These are phyloP conservation scores for Yamadazyma dushanensis DNA, from an alignment of 1,139 yeast genomes.

Conservation along the genomic window DNA sequence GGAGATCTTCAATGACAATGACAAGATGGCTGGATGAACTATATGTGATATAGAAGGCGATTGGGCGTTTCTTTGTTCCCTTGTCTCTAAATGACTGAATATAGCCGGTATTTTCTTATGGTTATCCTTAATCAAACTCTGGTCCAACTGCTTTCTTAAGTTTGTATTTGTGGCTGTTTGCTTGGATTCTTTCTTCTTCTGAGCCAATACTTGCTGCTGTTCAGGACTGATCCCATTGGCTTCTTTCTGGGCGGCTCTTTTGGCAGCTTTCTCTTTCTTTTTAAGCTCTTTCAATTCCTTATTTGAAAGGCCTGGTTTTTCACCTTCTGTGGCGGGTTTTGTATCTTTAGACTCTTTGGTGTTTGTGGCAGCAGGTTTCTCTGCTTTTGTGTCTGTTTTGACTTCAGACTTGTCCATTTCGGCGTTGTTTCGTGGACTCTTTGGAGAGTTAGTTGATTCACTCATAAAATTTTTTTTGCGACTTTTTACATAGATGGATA, in stretches of 20 bases:
- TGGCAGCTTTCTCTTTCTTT: constrained; percentile 87
- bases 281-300: constrained; percentile 86
- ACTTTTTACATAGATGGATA: neutral
- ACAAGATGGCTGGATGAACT: constrained; percentile 83
- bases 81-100: constrained; percentile 85
- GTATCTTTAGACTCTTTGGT: constrained; percentile 5
- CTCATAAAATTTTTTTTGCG: constrained; percentile 3
- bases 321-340: constrained; percentile 5
- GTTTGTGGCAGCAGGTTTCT: neutral
- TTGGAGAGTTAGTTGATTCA: constrained; percentile 3
- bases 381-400: neutral
- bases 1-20: constrained; percentile 78
- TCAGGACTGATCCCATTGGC: constrained; percentile 51
- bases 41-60: constrained; percentile 63
- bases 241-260: constrained; percentile 69
- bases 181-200: constrained; percentile 42
- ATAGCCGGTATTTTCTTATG: constrained; percentile 55
- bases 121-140: constrained; percentile 48
- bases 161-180: constrained; percentile 45
- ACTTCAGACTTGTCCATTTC: constrained; percentile 1
- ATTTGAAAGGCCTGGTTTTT: constrained; percentile 47
- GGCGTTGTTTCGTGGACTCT: too few species aligned
- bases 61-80: constrained; percentile 73
- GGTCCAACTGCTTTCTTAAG: constrained; percentile 56
- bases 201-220: constrained; percentile 40